Conservation (phyloP, 179 eudicot species). For the Silene coronaria region DNA sequence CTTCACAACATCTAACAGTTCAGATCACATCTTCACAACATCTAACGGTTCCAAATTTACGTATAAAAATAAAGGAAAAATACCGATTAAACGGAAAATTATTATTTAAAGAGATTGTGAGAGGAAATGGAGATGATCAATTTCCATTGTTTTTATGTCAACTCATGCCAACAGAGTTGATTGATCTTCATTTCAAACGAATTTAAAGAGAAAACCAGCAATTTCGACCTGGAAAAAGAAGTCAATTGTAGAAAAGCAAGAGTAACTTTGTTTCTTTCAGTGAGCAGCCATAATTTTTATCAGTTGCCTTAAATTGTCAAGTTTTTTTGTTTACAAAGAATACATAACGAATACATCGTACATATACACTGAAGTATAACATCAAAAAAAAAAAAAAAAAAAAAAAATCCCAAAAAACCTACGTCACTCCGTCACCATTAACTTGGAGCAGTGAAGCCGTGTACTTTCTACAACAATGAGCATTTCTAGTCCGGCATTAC, state of each 20-base stretch:
- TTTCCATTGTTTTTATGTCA: no score
- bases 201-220: background rate
- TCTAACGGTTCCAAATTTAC: no score
- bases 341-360: slow-evolving; percentile 30
- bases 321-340: slow-evolving; percentile 23
- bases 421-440: slow-evolving; percentile 16
- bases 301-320: slow-evolving; percentile 14
- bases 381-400: background rate
- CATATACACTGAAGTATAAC: slow-evolving; percentile 30
- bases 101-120: no score
- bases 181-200: background rate
- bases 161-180: background rate
- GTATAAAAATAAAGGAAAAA: no score
- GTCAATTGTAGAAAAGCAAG: background rate
- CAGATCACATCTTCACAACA: no score
- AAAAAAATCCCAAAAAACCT: slow-evolving; percentile 18
- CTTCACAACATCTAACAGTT: no score
- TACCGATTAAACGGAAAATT: no score
- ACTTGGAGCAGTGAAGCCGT: slow-evolving; percentile 19
- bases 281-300: slow-evolving; percentile 15
- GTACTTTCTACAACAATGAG: slow-evolving; percentile 11
- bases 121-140: no score
- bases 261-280: background rate
- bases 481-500: slow-evolving; percentile 1
- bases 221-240: background rate